Evolutionary conservation across 495 filamentous ascomycete species (phyloP).

Genomic region (Penicillium angulare): DNA sequence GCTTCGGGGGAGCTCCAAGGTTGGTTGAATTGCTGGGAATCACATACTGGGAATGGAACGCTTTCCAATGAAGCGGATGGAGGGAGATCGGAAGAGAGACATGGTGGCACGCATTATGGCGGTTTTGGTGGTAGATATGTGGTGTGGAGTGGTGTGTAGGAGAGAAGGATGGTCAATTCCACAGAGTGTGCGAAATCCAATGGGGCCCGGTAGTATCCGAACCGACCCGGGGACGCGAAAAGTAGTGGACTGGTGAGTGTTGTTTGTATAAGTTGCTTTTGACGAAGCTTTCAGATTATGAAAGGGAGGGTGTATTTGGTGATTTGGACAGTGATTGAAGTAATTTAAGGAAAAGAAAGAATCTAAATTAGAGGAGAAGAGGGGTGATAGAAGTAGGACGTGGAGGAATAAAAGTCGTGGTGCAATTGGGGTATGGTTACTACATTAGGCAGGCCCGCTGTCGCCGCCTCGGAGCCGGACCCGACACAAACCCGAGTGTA

Average conservation of each 20-base stretch:
- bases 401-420: slow-evolving; percentile 17
- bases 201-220: slow-evolving; percentile 34
- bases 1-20: slow-evolving; percentile 1
- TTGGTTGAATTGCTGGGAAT: neutral
- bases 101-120: slow-evolving; percentile 64
- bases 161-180: slow-evolving; percentile 18
- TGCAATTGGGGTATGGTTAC: slow-evolving; percentile 13
- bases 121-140: neutral
- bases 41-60: slow-evolving; percentile 74
- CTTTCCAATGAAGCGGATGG: slow-evolving; percentile 93
- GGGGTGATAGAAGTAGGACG: neutral
- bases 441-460: slow-evolving; percentile 17
- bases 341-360: neutral
- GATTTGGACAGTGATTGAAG: neutral
- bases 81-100: slow-evolving; percentile 68
- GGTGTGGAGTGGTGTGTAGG: slow-evolving; percentile 12
- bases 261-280: neutral
- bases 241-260: slow-evolving; percentile 1
- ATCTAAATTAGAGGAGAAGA: neutral
- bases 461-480: neutral
- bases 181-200: slow-evolving; percentile 29
- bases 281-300: neutral
- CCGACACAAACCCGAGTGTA: neutral
- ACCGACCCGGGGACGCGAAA: slow-evolving; percentile 21
- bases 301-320: neutral